phyloP scores from a whole-genome alignment of 2,329 filamentous ascomycete species.

The Fusarium stilboides region DNA sequence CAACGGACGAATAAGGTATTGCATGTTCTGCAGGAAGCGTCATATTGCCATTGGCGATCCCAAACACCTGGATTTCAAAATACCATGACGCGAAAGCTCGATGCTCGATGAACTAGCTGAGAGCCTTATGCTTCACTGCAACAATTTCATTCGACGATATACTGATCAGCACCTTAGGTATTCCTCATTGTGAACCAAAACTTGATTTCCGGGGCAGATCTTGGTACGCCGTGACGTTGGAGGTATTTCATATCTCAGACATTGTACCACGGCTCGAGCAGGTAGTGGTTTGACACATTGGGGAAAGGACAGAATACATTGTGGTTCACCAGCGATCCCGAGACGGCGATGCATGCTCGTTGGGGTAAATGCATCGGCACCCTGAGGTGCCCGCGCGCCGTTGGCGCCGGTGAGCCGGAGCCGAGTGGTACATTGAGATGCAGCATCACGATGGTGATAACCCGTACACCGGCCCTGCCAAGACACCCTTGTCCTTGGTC shows the following conservation, averaged over 20 bases:
- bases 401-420: not conserved
- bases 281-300: not conserved
- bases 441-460: not conserved
- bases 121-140: not conserved
- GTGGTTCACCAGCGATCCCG: not conserved
- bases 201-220: slow-evolving; percentile 22
- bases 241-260: not conserved
- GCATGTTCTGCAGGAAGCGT: not conserved
- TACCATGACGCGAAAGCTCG: not conserved
- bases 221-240: not conserved
- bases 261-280: not conserved
- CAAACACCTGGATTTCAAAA: not conserved
- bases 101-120: not conserved
- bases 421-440: not conserved
- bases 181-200: slow-evolving; percentile 1
- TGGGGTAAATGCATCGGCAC: not conserved
- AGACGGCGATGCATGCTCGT: not conserved
- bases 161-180: slow-evolving; percentile 8
- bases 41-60: not conserved
- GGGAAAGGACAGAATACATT: not conserved
- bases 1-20: not conserved
- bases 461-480: not conserved
- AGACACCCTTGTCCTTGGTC: not conserved
- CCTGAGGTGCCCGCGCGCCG: not conserved
- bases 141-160: not conserved